A percentile compares a stretch with the other conserved stretches of the same genome.
Evolutionary conservation across 2,329 filamentous ascomycete species (phyloP).

Genomic region (Aspergillus tamarii): DNA sequence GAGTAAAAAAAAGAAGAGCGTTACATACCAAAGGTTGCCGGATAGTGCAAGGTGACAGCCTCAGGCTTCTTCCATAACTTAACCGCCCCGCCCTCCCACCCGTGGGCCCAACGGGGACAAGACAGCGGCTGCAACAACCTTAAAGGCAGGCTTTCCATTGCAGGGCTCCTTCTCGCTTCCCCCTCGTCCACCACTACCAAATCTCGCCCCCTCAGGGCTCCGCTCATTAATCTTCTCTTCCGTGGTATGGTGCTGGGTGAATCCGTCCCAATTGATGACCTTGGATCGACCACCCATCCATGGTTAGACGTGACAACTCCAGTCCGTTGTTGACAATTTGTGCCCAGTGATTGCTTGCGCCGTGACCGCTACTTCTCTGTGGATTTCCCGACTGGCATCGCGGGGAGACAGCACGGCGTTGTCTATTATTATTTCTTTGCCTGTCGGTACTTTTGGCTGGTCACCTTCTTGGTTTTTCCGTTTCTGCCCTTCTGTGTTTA

Average conservation of each 20-base stretch:
- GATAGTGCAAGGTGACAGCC: background rate
- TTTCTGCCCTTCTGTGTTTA: background rate
- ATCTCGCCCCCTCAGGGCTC: constrained; percentile 7
- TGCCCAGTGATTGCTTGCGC: constrained; percentile 8
- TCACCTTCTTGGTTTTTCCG: background rate
- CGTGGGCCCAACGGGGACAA: constrained; percentile 30
- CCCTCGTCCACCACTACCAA: constrained; percentile 1
- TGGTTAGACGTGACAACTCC: constrained; percentile 13
- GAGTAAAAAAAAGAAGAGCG: background rate
- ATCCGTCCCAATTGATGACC: constrained; percentile 14
- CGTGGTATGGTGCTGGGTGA: constrained; percentile 5
- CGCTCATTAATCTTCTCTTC: constrained; percentile 10
- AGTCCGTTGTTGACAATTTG: constrained; percentile 8
- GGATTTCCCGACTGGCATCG: constrained; percentile 10
- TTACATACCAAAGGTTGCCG: background rate
- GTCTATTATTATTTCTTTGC: constrained; percentile 1
- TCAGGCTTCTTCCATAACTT: constrained; percentile 14
- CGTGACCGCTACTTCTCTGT: constrained; percentile 26
- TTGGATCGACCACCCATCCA: constrained; percentile 18
- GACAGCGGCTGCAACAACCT: constrained; percentile 30
- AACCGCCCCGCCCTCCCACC: constrained; percentile 26
- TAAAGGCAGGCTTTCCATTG: constrained; percentile 18
- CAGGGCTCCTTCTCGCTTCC: constrained; percentile 6
- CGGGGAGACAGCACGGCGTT: constrained; percentile 8
- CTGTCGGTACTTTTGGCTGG: constrained; percentile 6